Evolutionary conservation across 495 filamentous ascomycete genomes (phyloP).

Genomic region (Gamarada debralockiae): DNA sequence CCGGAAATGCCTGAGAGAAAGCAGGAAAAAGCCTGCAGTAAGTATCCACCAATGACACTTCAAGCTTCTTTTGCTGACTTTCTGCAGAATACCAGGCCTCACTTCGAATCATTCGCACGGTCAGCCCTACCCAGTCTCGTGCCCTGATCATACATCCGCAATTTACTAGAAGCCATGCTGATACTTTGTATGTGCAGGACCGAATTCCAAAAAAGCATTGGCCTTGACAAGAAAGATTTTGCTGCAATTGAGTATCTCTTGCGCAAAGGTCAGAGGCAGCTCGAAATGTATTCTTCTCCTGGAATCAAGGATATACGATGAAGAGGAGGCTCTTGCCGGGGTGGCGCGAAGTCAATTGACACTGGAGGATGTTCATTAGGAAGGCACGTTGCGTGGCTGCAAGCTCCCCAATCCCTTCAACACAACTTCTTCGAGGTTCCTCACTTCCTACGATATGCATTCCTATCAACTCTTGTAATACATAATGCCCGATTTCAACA

Average conservation of each 20-base stretch:
- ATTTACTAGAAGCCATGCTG: not conserved
- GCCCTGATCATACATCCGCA: not conserved
- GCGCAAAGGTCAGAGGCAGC: constrained; percentile 76
- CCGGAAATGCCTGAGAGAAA: constrained; percentile 75
- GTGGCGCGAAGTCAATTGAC: not conserved
- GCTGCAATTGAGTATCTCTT: constrained; percentile 81
- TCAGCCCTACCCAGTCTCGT: constrained; percentile 20
- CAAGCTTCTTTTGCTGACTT: constrained; percentile 15
- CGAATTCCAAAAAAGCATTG: constrained; percentile 71
- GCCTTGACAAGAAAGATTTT: constrained; percentile 85
- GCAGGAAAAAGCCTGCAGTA: constrained; percentile 76
- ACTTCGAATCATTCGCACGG: constrained; percentile 55
- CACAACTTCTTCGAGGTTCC: not conserved
- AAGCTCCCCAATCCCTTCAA: not conserved
- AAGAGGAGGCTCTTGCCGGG: not conserved
- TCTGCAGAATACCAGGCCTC: constrained; percentile 36
- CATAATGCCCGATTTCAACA: constrained; percentile 42
- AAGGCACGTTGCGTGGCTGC: not conserved
- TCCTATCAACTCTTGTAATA: constrained; percentile 1
- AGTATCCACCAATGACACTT: constrained; percentile 23
- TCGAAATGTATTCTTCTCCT: constrained; percentile 79
- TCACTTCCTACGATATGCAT: constrained; percentile 15
- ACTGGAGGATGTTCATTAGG: not conserved
- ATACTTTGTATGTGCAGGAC: constrained; percentile 39
- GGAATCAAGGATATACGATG: constrained; percentile 75